Evolutionary conservation across 2,329 filamentous ascomycete genomes (phyloP), one percentile per base, ranked within the genome.

Genomic region (Calonectria leucothoes): DNA sequence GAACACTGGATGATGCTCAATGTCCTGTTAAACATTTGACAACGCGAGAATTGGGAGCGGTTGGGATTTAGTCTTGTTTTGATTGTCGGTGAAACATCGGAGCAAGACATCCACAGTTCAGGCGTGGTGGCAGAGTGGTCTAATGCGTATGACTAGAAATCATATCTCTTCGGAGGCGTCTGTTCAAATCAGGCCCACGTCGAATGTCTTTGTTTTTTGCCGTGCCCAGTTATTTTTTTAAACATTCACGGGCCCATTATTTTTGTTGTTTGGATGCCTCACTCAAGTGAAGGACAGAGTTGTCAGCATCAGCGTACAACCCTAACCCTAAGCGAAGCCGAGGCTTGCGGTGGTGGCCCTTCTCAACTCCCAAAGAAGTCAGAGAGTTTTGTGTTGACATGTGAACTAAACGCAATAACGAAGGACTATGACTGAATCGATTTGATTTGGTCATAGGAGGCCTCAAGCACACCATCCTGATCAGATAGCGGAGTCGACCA

Each of bases 21-120:
- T n/a, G n/a, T n/a, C n/a, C n/a, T n/a, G 2, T 20, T 10, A 1
- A n/a, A 20, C 1, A 8, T n/a, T 11, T 45, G 20, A 1, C 10
- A 10, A 1, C 2, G 15, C 20, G 1, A 8, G 10, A n/a, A n/a
- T 4, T 11, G 1, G 2, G 3, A 8, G 39, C n/a, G 6, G 2
- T 11, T 10, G 10, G 42, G 1, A 23, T 6, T 23, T 45, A 12
- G 8, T 12, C 3, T 11, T 1, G 12, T 45, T 45, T 1, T 23
- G 7, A 6, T n/a, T 1, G 42, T 45, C 42, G 42, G 42, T 45
- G 42, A 45, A 45, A 45, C 42, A 45, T 23, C 42, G 42, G 42
- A 45, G 12, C 42, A 45, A 23, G 42, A 12, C 42, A 45, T 45
- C 42, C 42, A 12, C 4, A 3, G 2, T 45, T 12, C 8, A 45